phyloP scores from a whole-genome alignment of 495 filamentous ascomycete genomes.

The Talaromyces ruber region DNA sequence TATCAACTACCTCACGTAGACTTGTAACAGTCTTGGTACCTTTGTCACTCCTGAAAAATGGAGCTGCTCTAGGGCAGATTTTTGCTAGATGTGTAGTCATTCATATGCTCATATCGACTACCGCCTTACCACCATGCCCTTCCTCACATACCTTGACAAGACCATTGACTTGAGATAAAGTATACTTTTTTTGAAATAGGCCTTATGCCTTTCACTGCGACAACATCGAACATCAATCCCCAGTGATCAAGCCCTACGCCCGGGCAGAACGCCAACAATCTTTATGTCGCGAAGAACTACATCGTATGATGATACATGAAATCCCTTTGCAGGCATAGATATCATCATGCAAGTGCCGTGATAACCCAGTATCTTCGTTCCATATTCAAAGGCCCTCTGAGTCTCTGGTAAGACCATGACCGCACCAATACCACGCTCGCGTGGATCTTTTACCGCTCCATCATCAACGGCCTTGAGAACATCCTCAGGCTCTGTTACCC shows the following conservation, averaged over 20 bases:
- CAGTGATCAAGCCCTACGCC: neutral
- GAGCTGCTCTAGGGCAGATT: no score
- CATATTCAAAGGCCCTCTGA: constrained; percentile 8
- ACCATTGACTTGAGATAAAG: neutral
- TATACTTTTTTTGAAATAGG: neutral
- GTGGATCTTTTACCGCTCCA: neutral
- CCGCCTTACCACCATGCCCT: neutral
- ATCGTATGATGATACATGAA: constrained; percentile 6
- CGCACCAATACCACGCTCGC: constrained; percentile 7
- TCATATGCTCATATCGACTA: neutral
- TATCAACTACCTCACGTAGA: neutral
- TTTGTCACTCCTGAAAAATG: no score
- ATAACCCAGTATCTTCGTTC: constrained; percentile 7
- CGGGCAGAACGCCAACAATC: constrained; percentile 9
- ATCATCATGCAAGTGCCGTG: constrained; percentile 12
- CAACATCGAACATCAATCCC: constrained; percentile 3
- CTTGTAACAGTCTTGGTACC: no score
- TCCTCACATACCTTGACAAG: neutral
- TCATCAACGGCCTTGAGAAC: constrained; percentile 5
- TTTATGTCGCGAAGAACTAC: constrained; percentile 9
- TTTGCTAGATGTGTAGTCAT: neutral
- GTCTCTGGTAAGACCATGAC: constrained; percentile 9
- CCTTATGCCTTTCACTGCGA: neutral
- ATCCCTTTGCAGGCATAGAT: constrained; percentile 8
- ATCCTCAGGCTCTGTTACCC: neutral